Base-by-base conservation (phyloP, 805 yeast species). In the Yamadazyma laniorum region DNA sequence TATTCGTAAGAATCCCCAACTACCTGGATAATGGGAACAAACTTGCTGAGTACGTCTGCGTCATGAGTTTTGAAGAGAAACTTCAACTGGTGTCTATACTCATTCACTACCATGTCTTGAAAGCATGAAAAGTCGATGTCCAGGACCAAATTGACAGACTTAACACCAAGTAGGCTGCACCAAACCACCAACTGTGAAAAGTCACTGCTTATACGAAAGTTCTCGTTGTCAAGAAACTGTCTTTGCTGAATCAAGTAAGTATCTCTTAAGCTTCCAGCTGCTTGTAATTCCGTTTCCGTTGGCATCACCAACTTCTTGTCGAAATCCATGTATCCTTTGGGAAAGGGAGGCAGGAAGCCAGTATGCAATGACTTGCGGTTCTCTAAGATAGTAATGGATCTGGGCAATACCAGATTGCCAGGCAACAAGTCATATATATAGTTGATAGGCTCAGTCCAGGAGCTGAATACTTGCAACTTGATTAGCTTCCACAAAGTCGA, bases 311-410 rank as follows among this genome's bases (percentile, higher is more conserved):
- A 48, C 25, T 55, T 56, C 35, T 65, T 68, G 21, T 70, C 70
- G 2, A 65, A 64, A 32, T 65, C 65, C 26, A 73, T 45, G 45
- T 59, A 71, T 0, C 77, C 75, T 25, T 55, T 56, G 2, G 77
- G 77, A 11, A 69, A 40, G 11, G 59, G 65, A 1, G 74, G 70
- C 16, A 77, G 76, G 15, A 65, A 62, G 3, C 57, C 54, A 3
- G 59, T 48, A 3, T 59, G 51, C 5, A 18, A 31, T 53, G 33
- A 1, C 58, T 56, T 17, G 43, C 48, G 40, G 59, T 41, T 32
- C 27, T 70, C 56, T 4, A 69, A 51, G 11, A 63, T 50, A 2
- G 57, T 52, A 6, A 67, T 37, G 19, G 63, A 53, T 2, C 40
- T 34, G 0, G 76, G 75, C 3, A 59, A 32, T 5, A 25, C 34